phyloP scores from a whole-genome alignment of 2,329 filamentous ascomycete genomes.

The Fusarium sp. region DNA sequence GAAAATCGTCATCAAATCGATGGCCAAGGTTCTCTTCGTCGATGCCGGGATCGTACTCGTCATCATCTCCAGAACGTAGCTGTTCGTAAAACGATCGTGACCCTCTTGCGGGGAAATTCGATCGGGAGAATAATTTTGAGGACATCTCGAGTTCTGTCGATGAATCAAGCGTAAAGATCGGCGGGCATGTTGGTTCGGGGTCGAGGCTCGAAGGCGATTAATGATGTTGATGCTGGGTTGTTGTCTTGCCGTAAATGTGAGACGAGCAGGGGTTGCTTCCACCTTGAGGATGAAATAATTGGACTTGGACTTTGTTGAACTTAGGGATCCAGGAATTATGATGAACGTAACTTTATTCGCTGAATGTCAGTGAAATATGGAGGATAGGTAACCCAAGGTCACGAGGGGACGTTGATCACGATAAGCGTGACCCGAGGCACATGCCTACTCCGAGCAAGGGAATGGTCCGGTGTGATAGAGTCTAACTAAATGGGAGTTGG shows the following conservation, averaged over 20 bases:
- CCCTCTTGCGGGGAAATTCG: conserved; percentile 44
- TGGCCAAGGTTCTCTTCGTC: conserved; percentile 65
- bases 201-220: neutral
- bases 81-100: conserved; percentile 61
- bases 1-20: conserved; percentile 61
- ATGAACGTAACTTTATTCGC: neutral
- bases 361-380: conserved; percentile 1
- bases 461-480: neutral
- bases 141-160: conserved; percentile 50
- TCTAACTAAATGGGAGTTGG: neutral
- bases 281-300: neutral
- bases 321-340: neutral
- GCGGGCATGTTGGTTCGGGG: conserved; percentile 28
- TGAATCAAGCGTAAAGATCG: conserved; percentile 7
- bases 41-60: conserved; percentile 54
- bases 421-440: conserved; percentile 41
- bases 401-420: conserved; percentile 33
- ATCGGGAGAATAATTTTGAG: conserved; percentile 59
- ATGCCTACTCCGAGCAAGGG: conserved; percentile 22
- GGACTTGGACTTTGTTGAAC: neutral
- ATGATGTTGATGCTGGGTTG: neutral
- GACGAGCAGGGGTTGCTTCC: neutral
- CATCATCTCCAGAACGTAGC: conserved; percentile 53
- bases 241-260: neutral
- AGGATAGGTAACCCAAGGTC: conserved; percentile 19